A percentile compares a stretch with the other conserved stretches of the same genome.
Evolutionary conservation across 2,329 filamentous ascomycete species (phyloP).

Genomic region (Boeremia lycopersici): DNA sequence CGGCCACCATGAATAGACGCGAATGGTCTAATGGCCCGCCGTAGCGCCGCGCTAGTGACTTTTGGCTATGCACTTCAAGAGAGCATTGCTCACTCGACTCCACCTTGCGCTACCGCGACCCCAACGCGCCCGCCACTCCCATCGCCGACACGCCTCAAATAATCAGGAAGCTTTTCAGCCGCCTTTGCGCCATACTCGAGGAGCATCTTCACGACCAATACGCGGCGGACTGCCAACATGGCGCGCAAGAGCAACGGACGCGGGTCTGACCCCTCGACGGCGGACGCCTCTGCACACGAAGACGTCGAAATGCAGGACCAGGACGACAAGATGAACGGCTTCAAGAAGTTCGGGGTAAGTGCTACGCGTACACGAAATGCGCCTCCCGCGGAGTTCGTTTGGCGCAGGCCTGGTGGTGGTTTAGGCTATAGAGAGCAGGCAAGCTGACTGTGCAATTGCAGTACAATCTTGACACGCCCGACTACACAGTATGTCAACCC

Average conservation of each 20-base stretch:
- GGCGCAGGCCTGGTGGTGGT: constrained; percentile 5
- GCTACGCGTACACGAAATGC: constrained; percentile 11
- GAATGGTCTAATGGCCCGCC: constrained; percentile 9
- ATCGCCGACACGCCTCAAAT: constrained; percentile 19
- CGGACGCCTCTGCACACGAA: constrained; percentile 46
- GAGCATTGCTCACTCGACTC: constrained; percentile 17
- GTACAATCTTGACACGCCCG: constrained; percentile 64
- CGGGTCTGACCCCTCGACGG: constrained; percentile 45
- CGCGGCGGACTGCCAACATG: constrained; percentile 46
- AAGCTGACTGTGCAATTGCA: constrained; percentile 40
- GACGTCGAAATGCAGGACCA: constrained; percentile 49
- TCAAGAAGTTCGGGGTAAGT: constrained; percentile 45
- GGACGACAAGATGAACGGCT: constrained; percentile 39
- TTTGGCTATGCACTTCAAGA: constrained; percentile 18
- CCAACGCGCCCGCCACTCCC: constrained; percentile 30
- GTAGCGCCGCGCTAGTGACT: constrained; percentile 16
- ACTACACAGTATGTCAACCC: constrained; percentile 60
- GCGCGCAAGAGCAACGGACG: constrained; percentile 46
- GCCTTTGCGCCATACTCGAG: constrained; percentile 10
- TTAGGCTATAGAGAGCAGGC: constrained; percentile 5
- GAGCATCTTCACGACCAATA: constrained; percentile 20
- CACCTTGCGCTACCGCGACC: constrained; percentile 10
- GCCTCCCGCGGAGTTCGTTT: constrained; percentile 5
- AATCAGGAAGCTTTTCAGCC: constrained; percentile 7
- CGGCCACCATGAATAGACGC: constrained; percentile 8